phyloP scores from a whole-genome alignment of 73 alveolate genomes.

The Uronychia binucleata region DNA sequence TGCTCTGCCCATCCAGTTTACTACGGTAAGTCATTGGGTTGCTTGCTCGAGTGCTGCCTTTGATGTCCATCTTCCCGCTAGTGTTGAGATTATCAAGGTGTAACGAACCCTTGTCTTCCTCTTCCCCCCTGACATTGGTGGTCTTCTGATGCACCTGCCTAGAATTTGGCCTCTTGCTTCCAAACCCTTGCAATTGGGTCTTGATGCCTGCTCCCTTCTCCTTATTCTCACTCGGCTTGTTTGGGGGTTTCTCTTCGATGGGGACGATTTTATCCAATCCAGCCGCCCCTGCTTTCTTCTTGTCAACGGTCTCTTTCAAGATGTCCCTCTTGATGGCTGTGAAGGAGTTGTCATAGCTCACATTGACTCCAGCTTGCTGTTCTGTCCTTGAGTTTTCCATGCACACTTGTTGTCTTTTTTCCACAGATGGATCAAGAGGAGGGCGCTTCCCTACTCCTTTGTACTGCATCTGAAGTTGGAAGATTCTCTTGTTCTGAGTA shows the following conservation, averaged over 20 bases:
- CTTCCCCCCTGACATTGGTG: background rate
- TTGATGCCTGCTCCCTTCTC: conserved; percentile 11
- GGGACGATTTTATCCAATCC: conserved; percentile 25
- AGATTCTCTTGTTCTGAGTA: background rate
- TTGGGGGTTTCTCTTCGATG: conserved; percentile 46
- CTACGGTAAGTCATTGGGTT: background rate
- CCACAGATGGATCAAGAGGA: conserved; percentile 20
- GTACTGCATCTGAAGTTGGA: background rate
- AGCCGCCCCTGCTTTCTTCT: conserved; percentile 26
- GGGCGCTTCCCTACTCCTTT: conserved; percentile 15
- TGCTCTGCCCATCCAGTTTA: background rate
- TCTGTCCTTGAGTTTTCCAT: conserved; percentile 65
- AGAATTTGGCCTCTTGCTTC: background rate
- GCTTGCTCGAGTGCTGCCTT: background rate
- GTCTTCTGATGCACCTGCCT: conserved; percentile 4
- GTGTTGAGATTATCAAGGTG: background rate
- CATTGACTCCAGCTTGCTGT: conserved; percentile 60
- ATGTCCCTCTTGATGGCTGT: conserved; percentile 62
- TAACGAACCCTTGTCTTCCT: background rate
- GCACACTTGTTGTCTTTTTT: conserved; percentile 21
- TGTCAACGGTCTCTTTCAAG: conserved; percentile 54
- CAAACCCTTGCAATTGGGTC: background rate
- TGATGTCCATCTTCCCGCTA: background rate
- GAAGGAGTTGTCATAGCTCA: conserved; percentile 61
- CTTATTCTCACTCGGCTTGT: background rate